Evolutionary conservation across 139 green algal species (phyloP), one percentile per base, ranked within the genome.

Genomic region (Deuterostichococcus epilithicus): DNA sequence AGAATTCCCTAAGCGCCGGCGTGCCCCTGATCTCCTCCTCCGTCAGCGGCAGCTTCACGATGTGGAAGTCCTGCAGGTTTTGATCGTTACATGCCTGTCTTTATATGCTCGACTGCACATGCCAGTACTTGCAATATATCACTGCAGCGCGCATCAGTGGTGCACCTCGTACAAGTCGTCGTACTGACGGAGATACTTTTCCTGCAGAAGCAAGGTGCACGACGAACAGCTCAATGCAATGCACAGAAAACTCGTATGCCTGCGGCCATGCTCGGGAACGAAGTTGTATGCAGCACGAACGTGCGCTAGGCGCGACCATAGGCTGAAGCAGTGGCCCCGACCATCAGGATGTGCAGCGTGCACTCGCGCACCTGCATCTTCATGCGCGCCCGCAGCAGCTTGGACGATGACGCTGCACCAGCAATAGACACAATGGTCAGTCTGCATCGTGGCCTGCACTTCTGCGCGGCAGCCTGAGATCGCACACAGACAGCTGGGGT

Each of bases 81-180:
- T 60, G 23, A 59, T 34, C 5, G 13, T 36, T 36, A 34, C 34
- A 20, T 36, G 36, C n/a, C 5, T 47, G 10, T 13, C 38, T 13
- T 30, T 26, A 5, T 26, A 20, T 5, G 68, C 23, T 38, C 32
- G 5, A 5, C 30, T 5, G 30, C 23, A 44, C 18, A 70, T 23
- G 15, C 22, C 28, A 18, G 10, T 10, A 18, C 13, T 35, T 22
- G 30, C 65, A 35, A 25, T 73, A 26, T 73, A 45, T 13, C 68
- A 73, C 18, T 26, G 30, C 34, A 39, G 6, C 34, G 18, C 15
- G 23, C 34, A 44, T 5, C 23, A 28, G 83, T 97, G 89, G 78
- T 95, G 95, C 79, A 98, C 95, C 74, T 97, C 95, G 77, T 99
- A 99, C 69, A 99, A 83, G 76, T 99, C 95, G 42, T 97, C 83